A percentile compares a stretch with the other conserved stretches of the same genome.
Evolutionary conservation across 768 basidiomycete species (phyloP).

Genomic region (Lactifluus subvellereus): DNA sequence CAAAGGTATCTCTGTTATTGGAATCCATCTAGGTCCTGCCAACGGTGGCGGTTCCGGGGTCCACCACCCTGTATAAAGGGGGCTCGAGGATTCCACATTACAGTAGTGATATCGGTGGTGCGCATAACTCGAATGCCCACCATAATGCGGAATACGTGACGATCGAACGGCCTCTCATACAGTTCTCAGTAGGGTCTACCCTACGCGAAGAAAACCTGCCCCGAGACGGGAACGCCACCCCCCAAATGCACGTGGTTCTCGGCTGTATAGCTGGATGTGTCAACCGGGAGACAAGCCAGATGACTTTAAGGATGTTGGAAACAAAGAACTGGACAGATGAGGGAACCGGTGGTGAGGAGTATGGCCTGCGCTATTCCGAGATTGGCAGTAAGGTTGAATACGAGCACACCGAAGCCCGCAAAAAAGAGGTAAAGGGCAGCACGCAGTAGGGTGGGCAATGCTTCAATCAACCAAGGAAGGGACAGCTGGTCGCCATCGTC

Average conservation of each 20-base stretch:
- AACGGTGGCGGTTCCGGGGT: too few species aligned
- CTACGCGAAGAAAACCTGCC: background rate
- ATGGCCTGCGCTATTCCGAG: background rate
- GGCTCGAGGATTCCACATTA: background rate
- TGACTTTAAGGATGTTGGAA: conserved; percentile 1
- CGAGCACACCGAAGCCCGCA: conserved; percentile 42
- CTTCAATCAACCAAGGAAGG: conserved; percentile 37
- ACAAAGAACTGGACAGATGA: conserved; percentile 5
- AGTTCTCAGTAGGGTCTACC: background rate
- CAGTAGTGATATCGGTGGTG: background rate
- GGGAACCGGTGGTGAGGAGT: conserved; percentile 7
- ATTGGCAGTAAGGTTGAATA: conserved; percentile 29
- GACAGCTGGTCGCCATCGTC: conserved; percentile 36
- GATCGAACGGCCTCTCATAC: background rate
- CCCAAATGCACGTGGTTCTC: background rate
- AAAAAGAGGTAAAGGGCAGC: conserved; percentile 46
- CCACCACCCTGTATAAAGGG: background rate
- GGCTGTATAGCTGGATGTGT: background rate
- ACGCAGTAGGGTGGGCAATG: conserved; percentile 45
- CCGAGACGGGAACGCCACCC: too few species aligned
- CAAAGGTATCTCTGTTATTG: too few species aligned
- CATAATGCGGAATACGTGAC: background rate
- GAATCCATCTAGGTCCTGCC: too few species aligned
- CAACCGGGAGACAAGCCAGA: background rate
- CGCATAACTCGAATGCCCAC: background rate